phyloP scores from a whole-genome alignment of 192 early-diverging fungal species.

The Umbelopsis isabellina region DNA sequence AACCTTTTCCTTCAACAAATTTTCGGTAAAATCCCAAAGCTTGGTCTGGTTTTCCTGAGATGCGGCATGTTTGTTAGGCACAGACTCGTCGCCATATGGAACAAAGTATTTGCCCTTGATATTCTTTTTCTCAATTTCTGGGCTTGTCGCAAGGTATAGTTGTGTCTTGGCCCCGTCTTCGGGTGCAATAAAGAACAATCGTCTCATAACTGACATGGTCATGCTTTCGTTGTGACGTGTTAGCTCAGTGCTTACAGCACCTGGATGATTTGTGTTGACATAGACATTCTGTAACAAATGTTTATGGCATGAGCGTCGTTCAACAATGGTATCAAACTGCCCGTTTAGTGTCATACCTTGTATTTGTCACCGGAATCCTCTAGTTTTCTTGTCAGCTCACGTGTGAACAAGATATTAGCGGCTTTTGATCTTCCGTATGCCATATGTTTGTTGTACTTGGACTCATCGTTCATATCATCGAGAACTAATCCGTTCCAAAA shows the following conservation, averaged over 20 bases:
- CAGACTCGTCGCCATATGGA: neutral
- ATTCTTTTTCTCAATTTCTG: slow-evolving; percentile 46
- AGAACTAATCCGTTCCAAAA: neutral
- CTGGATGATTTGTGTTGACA: slow-evolving; percentile 5
- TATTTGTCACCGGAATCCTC: neutral
- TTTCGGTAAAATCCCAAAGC: slow-evolving; percentile 38
- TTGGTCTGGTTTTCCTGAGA: slow-evolving; percentile 18
- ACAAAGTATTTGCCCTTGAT: slow-evolving; percentile 32
- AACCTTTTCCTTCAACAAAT: slow-evolving; percentile 39
- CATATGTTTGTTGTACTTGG: neutral
- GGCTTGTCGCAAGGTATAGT: slow-evolving; percentile 47
- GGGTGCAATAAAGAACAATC: slow-evolving; percentile 14
- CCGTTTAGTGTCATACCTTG: neutral
- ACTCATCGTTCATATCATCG: neutral
- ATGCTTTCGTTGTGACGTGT: neutral
- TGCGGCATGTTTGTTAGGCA: neutral
- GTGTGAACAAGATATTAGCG: neutral
- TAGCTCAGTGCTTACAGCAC: slow-evolving; percentile 1
- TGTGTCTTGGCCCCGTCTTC: slow-evolving; percentile 44
- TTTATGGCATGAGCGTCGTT: neutral
- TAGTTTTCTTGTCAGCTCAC: neutral
- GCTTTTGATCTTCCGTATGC: neutral
- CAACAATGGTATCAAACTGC: too few species aligned
- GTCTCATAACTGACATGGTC: neutral
- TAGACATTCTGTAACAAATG: neutral